These are phyloP conservation scores for Rusavskia elegans DNA, from an alignment of 495 filamentous ascomycete genomes.

Conservation along the genomic window DNA sequence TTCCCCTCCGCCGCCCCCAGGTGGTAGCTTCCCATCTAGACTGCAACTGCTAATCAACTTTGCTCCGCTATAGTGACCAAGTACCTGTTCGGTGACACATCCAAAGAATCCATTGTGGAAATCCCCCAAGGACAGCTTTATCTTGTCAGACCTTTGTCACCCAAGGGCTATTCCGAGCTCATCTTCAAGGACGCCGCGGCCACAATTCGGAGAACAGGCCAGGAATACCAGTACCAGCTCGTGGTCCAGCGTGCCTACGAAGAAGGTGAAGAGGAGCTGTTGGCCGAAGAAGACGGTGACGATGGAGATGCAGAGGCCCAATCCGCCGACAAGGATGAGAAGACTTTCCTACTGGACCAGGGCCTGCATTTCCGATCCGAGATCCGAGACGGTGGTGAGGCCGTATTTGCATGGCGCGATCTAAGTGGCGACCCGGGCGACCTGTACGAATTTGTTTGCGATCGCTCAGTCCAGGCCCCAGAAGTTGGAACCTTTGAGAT, in stretches of 20 bases:
- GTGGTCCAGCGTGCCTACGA: conserved; percentile 93
- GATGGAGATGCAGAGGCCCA: conserved; percentile 54
- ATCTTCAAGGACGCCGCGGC: conserved; percentile 96
- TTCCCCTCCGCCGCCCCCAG: conserved; percentile 17
- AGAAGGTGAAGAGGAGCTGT: conserved; percentile 86
- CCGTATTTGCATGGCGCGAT: conserved; percentile 86
- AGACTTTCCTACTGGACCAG: conserved; percentile 88
- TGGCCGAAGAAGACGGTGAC: conserved; percentile 68
- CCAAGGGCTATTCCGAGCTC: conserved; percentile 94
- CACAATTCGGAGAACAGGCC: conserved; percentile 77
- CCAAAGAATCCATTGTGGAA: conserved; percentile 87
- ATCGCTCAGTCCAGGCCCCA: conserved; percentile 46
- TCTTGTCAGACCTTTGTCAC: conserved; percentile 84
- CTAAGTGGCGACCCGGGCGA: conserved; percentile 86
- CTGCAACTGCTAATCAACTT: conserved; percentile 6
- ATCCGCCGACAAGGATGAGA: conserved; percentile 73
- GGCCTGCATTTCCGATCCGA: conserved; percentile 75
- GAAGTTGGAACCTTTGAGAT: conserved; percentile 70
- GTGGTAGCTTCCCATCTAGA: background rate
- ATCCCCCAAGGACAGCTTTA: conserved; percentile 92
- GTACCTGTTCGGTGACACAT: conserved; percentile 79
- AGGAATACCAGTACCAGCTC: conserved; percentile 92
- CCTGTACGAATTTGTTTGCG: conserved; percentile 93
- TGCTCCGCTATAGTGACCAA: conserved; percentile 51
- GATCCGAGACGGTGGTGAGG: conserved; percentile 57